Evolutionary conservation across 495 filamentous ascomycete genomes (phyloP).

Genomic region (Barbatosphaeria neglecta): DNA sequence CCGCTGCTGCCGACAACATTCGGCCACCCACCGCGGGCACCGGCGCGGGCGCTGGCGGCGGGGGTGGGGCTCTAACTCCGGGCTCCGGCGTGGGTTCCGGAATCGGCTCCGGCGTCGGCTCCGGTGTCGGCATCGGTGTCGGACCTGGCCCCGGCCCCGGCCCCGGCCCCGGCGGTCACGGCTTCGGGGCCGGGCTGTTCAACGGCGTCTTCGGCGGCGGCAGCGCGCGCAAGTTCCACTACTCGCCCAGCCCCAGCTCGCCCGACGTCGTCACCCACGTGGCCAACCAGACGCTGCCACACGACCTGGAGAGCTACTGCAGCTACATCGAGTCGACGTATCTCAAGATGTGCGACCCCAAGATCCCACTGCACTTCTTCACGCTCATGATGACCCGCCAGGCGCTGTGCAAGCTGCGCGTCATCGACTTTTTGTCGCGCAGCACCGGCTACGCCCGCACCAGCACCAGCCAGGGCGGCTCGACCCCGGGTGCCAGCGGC

Average conservation of each 20-base stretch:
- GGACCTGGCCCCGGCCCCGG: background rate
- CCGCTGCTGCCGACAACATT: slow-evolving; percentile 26
- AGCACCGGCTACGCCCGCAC: background rate
- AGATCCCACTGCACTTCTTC: slow-evolving; percentile 46
- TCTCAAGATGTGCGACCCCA: slow-evolving; percentile 47
- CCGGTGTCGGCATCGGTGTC: too few relatives aligned
- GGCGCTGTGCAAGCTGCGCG: slow-evolving; percentile 36
- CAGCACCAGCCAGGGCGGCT: background rate
- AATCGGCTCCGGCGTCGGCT: too few relatives aligned
- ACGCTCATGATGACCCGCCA: slow-evolving; percentile 36
- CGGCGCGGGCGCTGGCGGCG: too few relatives aligned
- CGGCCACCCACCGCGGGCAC: background rate
- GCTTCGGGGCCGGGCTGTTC: too few relatives aligned
- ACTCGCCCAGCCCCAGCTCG: slow-evolving; percentile 16
- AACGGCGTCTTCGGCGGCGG: slow-evolving; percentile 6
- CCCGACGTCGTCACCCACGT: slow-evolving; percentile 32
- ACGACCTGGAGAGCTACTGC: slow-evolving; percentile 43
- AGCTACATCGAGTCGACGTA: slow-evolving; percentile 47
- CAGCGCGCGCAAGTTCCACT: slow-evolving; percentile 13
- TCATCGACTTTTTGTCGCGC: slow-evolving; percentile 21
- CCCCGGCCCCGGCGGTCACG: background rate
- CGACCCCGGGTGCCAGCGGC: background rate
- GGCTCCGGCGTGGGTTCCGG: too few relatives aligned
- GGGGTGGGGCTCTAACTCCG: too few relatives aligned
- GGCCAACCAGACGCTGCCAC: slow-evolving; percentile 30